Percentiles rank a stretch among this genome's conserved stretches.
Conservation (phyloP, 2,329 filamentous ascomycete genomes). For the Lachnellula subtilissima region DNA sequence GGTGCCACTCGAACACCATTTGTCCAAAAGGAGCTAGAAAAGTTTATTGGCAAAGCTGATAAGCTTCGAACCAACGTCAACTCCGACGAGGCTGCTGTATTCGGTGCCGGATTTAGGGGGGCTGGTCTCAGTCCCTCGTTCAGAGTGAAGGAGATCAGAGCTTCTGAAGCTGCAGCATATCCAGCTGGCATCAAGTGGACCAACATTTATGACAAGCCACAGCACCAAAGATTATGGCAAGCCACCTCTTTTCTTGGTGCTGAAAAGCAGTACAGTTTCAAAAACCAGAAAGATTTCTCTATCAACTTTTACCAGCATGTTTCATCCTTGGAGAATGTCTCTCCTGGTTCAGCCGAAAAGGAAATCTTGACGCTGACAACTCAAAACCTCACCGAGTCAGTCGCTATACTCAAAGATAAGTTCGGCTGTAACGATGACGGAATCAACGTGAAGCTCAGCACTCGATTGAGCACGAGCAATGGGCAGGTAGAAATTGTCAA, state of each 20-base stretch:
- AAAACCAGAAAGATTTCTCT: conserved; percentile 75
- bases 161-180: conserved; percentile 72
- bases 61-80: conserved; percentile 95
- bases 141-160: conserved; percentile 93
- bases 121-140: conserved; percentile 91
- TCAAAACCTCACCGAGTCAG: conserved; percentile 78
- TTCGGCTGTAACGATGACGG: conserved; percentile 68
- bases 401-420: conserved; percentile 72
- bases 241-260: conserved; percentile 69
- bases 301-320: conserved; percentile 76
- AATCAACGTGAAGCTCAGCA: conserved; percentile 73
- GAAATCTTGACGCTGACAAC: conserved; percentile 65
- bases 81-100: conserved; percentile 91
- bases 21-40: conserved; percentile 83
- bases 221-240: conserved; percentile 79
- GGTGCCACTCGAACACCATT: conserved; percentile 89
- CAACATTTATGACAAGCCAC: conserved; percentile 61
- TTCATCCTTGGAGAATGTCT: conserved; percentile 39
- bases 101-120: conserved; percentile 91
- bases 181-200: conserved; percentile 71
- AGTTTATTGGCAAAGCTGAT: conserved; percentile 61
- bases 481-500: conserved; percentile 75
- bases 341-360: conserved; percentile 46
- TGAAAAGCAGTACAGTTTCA: conserved; percentile 79
- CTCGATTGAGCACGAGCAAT: conserved; percentile 66